These are phyloP conservation scores for Dictyostelium purpureum DNA, from an alignment of 78 protist genomes.

Conservation along the genomic window DNA sequence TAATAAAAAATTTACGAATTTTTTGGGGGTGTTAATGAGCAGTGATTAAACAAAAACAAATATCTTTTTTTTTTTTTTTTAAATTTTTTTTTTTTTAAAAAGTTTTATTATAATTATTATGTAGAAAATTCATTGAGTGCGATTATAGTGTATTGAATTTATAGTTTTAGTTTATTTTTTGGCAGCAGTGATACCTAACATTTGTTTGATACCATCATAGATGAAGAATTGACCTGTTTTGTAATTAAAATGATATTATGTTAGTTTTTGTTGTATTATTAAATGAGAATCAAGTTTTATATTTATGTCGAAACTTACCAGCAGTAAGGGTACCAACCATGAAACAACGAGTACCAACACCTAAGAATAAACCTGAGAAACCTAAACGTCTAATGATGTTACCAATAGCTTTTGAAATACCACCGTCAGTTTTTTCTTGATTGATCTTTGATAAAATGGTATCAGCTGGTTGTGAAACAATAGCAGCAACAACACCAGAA, in stretches of 20 bases:
- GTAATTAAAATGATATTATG: not conserved
- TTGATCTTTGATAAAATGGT: constrained; percentile 86
- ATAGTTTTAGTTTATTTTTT: constrained; percentile 6
- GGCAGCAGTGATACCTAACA: constrained; percentile 13
- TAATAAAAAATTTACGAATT: too few species aligned
- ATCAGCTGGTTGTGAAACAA: constrained; percentile 98
- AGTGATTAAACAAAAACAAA: too few species aligned
- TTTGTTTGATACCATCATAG: constrained; percentile 61
- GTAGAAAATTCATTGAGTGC: not conserved
- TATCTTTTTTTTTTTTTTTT: too few species aligned
- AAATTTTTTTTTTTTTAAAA: too few species aligned
- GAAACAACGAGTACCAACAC: constrained; percentile 71
- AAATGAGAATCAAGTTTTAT: not conserved
- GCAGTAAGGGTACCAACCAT: constrained; percentile 78
- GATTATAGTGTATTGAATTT: too few species aligned
- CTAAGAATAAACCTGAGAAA: constrained; percentile 69
- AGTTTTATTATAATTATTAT: too few species aligned
- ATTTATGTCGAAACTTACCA: not conserved
- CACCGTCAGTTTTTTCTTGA: constrained; percentile 77
- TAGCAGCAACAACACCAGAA: constrained; percentile 94
- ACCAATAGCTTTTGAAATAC: constrained; percentile 69
- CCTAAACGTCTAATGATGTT: constrained; percentile 66
- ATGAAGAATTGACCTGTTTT: constrained; percentile 46
- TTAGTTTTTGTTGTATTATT: not conserved
- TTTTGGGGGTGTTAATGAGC: too few species aligned